These are phyloP conservation scores for Sophora flavescens DNA, from an alignment of 306 rosid genomes.

Conservation along the genomic window DNA sequence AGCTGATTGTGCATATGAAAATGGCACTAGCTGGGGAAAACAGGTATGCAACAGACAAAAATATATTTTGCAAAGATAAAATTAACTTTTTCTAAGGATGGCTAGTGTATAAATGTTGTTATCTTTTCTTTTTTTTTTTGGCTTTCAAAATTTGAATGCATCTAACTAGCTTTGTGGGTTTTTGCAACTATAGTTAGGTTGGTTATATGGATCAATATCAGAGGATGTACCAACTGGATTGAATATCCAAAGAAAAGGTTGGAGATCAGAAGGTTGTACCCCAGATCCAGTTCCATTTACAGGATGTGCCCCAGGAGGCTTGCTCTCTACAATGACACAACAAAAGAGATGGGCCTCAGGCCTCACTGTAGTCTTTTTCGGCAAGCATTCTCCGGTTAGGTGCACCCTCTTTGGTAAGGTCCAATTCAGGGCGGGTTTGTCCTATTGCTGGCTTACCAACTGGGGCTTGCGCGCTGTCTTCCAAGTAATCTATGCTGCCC, in stretches of 20 bases:
- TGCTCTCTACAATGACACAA: slow-evolving; percentile 62
- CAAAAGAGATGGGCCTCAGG: slow-evolving; percentile 79
- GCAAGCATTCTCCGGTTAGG: slow-evolving; percentile 63
- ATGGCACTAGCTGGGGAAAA: slow-evolving; percentile 66
- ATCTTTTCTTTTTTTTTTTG: not conserved
- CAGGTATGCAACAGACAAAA: slow-evolving; percentile 43
- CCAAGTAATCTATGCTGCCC: slow-evolving; percentile 61
- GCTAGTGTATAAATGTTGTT: not conserved
- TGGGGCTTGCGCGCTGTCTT: slow-evolving; percentile 55
- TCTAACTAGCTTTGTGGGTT: not conserved
- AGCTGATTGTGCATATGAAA: slow-evolving; percentile 60
- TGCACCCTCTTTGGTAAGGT: slow-evolving; percentile 58
- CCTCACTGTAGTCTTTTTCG: slow-evolving; percentile 58
- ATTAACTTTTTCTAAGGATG: not conserved
- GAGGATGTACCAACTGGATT: slow-evolving; percentile 74
- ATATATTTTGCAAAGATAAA: not conserved
- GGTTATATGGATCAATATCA: slow-evolving; percentile 64
- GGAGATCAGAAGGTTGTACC: slow-evolving; percentile 59
- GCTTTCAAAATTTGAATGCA: not conserved
- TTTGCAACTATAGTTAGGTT: slow-evolving; percentile 25
- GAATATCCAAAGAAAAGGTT: slow-evolving; percentile 63
- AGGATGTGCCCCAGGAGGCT: slow-evolving; percentile 68
- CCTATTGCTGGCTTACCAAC: slow-evolving; percentile 53
- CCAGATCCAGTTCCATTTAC: slow-evolving; percentile 62
- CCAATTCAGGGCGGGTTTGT: slow-evolving; percentile 57